Evolutionary conservation across 257 asterid genomes (phyloP).

Genomic region (Cordia subcordata): DNA sequence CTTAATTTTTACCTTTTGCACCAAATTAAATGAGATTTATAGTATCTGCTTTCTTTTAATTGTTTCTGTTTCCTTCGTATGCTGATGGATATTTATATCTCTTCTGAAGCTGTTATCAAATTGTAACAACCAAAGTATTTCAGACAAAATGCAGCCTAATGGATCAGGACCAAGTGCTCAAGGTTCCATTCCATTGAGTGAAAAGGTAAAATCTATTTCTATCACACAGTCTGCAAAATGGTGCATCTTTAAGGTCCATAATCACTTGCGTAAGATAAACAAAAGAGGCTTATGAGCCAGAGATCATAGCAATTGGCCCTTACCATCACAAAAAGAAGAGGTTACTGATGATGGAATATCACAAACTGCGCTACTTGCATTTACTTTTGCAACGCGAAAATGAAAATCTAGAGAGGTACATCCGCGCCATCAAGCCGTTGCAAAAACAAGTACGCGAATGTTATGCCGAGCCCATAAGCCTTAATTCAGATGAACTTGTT

Average conservation of each 20-base stretch:
- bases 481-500: too few species aligned
- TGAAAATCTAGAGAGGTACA: neutral
- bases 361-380: neutral
- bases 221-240: neutral
- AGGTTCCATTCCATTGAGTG: neutral
- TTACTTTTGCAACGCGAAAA: neutral
- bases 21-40: too few species aligned
- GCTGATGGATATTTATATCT: too few species aligned
- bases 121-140: too few species aligned
- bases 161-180: neutral
- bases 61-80: too few species aligned
- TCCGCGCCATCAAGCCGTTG: neutral
- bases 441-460: too few species aligned
- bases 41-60: too few species aligned
- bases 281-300: constrained; percentile 6
- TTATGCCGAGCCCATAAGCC: too few species aligned
- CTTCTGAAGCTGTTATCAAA: too few species aligned
- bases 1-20: too few species aligned
- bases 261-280: neutral
- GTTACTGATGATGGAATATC: constrained; percentile 5
- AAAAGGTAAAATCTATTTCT: too few species aligned
- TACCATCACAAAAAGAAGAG: constrained; percentile 1
- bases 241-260: neutral
- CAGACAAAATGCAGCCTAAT: neutral
- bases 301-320: constrained; percentile 11